These are phyloP conservation scores for Stenogyne calaminthoides DNA, from an alignment of 305 asterid species.

Conservation along the genomic window DNA sequence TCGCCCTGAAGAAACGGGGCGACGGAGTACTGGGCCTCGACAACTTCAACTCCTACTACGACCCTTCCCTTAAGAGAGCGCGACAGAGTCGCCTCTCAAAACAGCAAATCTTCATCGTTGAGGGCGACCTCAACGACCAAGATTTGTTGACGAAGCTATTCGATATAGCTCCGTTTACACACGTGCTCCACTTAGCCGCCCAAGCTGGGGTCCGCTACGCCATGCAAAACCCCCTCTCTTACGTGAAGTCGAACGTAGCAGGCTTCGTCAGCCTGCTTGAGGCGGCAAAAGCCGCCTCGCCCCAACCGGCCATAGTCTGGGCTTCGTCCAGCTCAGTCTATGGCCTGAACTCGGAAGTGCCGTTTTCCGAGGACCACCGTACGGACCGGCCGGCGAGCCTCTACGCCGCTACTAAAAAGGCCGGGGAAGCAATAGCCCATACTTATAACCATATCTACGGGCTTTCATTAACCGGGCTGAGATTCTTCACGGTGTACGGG, in stretches of 20 bases:
- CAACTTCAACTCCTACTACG: constrained; percentile 85
- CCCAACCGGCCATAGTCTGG: constrained; percentile 95
- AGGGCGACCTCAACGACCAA: constrained; percentile 71
- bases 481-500: constrained; percentile 88
- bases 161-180: constrained; percentile 78
- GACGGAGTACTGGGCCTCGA: constrained; percentile 88
- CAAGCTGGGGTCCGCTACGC: constrained; percentile 97
- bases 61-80: constrained; percentile 67
- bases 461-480: constrained; percentile 69
- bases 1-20: constrained; percentile 77
- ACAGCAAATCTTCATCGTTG: constrained; percentile 62
- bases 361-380: constrained; percentile 67
- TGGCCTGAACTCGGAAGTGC: constrained; percentile 69
- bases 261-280: constrained; percentile 78
- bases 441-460: constrained; percentile 87
- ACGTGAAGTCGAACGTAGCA: constrained; percentile 68
- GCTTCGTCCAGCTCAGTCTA: constrained; percentile 88
- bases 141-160: constrained; percentile 58
- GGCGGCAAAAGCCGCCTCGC: constrained; percentile 68
- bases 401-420: constrained; percentile 91
- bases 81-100: constrained; percentile 50
- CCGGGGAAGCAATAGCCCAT: constrained; percentile 93
- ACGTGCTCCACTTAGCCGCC: constrained; percentile 85
- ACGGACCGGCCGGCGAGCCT: constrained; percentile 89
- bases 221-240: constrained; percentile 84